phyloP scores from a whole-genome alignment of 495 filamentous ascomycete genomes.

The Neurospora intermedia region DNA sequence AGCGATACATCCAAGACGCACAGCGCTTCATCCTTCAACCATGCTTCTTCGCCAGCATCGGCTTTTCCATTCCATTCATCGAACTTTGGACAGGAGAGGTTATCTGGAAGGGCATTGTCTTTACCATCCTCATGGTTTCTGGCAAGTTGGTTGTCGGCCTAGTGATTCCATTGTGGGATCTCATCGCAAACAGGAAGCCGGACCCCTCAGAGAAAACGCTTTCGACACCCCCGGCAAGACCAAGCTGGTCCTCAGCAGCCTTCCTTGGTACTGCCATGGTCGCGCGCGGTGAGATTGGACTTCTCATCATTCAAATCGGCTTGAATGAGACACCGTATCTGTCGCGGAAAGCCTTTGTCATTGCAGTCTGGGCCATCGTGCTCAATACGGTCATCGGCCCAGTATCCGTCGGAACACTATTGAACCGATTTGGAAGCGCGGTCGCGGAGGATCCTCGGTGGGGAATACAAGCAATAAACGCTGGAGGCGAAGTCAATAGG shows the following conservation, averaged over 20 bases:
- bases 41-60: constrained; percentile 73
- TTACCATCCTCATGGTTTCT: constrained; percentile 56
- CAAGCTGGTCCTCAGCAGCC: constrained; percentile 11
- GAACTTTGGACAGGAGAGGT: constrained; percentile 53
- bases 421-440: constrained; percentile 25
- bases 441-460: constrained; percentile 14
- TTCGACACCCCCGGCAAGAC: not conserved
- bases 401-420: constrained; percentile 51
- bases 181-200: not conserved
- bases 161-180: constrained; percentile 41
- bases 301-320: constrained; percentile 62
- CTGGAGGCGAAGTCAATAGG: not conserved
- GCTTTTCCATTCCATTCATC: constrained; percentile 67
- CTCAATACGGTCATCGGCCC: constrained; percentile 68
- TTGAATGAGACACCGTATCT: constrained; percentile 18
- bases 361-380: constrained; percentile 65
- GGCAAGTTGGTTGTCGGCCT: constrained; percentile 53
- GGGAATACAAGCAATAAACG: constrained; percentile 9
- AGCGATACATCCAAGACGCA: constrained; percentile 42
- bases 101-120: constrained; percentile 64
- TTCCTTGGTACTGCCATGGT: constrained; percentile 47
- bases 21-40: constrained; percentile 51
- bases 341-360: constrained; percentile 40
- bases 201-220: not conserved
- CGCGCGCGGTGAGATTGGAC: constrained; percentile 69